Evolutionary conservation across 176 grass and related monocot species (phyloP).

Genomic region (Aechmea fasciata): DNA sequence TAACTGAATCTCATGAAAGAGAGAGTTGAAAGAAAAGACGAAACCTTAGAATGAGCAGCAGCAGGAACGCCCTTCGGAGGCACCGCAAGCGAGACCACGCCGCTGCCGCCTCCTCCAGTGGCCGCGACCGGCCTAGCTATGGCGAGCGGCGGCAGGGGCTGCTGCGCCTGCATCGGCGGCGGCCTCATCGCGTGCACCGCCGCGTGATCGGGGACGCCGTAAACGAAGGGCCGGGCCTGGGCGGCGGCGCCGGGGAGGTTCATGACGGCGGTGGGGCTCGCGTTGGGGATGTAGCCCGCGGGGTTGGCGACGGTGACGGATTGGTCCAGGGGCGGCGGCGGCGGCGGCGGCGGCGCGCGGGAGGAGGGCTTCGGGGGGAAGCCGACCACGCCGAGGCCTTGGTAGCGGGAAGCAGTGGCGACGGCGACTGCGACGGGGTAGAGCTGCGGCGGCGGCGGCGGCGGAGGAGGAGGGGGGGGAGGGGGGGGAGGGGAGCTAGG

Average conservation of each 20-base stretch:
- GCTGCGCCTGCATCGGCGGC: slow-evolving; percentile 9
- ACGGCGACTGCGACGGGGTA: slow-evolving; percentile 21
- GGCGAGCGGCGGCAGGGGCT: slow-evolving; percentile 17
- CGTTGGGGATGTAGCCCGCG: neutral
- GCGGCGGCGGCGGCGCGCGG: slow-evolving; percentile 33
- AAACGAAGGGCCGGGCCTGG: neutral
- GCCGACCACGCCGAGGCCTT: slow-evolving; percentile 7
- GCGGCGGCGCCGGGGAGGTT: slow-evolving; percentile 17
- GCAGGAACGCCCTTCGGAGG: slow-evolving; percentile 33
- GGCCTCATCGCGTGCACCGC: neutral
- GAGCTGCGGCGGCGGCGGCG: slow-evolving; percentile 24
- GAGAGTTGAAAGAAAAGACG: neutral
- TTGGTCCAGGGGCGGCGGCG: slow-evolving; percentile 24
- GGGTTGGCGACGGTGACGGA: slow-evolving; percentile 14
- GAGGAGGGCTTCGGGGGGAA: slow-evolving; percentile 14
- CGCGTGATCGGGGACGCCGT: no score
- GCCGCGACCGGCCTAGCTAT: slow-evolving; percentile 1
- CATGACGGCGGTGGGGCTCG: neutral
- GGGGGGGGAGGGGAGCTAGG: slow-evolving; percentile 4
- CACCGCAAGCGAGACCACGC: slow-evolving; percentile 9
- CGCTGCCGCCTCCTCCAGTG: slow-evolving; percentile 13
- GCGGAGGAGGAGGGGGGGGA: slow-evolving; percentile 7
- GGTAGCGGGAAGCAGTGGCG: slow-evolving; percentile 20
- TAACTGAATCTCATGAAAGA: no score
- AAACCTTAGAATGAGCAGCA: slow-evolving; percentile 37